Evolutionary conservation across 805 yeast species (phyloP).

Genomic region (Blastobotrys robertii): DNA sequence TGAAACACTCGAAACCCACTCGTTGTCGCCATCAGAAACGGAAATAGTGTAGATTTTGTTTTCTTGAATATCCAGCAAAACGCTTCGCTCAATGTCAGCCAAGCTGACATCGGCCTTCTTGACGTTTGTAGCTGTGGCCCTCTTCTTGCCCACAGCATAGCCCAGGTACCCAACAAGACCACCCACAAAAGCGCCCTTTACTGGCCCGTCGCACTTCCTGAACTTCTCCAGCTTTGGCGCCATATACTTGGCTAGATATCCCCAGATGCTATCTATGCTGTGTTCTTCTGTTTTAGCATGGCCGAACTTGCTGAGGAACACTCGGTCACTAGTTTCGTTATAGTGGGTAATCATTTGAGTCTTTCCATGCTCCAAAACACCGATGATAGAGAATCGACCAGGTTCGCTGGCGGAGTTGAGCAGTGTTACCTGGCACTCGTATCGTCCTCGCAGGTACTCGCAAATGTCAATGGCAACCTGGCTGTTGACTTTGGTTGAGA

Average conservation of each 20-base stretch:
- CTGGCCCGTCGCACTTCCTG: not conserved
- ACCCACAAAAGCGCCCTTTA: slow-evolving; percentile 50
- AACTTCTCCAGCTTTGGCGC: slow-evolving; percentile 21
- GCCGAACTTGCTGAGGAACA: slow-evolving; percentile 11
- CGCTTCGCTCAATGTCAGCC: slow-evolving; percentile 56
- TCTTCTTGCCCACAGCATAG: slow-evolving; percentile 60
- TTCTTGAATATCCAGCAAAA: slow-evolving; percentile 43
- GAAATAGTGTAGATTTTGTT: slow-evolving; percentile 44
- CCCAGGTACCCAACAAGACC: slow-evolving; percentile 82
- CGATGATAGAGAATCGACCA: slow-evolving; percentile 83
- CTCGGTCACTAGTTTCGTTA: slow-evolving; percentile 4
- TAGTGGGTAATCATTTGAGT: slow-evolving; percentile 15
- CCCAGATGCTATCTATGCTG: slow-evolving; percentile 34
- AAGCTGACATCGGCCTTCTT: slow-evolving; percentile 55
- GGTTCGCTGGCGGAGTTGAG: slow-evolving; percentile 75
- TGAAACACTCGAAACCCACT: slow-evolving; percentile 16
- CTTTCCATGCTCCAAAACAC: slow-evolving; percentile 31
- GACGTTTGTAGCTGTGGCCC: not conserved
- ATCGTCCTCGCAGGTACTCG: slow-evolving; percentile 4
- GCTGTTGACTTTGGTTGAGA: not conserved
- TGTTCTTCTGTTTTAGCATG: not conserved
- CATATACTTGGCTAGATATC: slow-evolving; percentile 42
- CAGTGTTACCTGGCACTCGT: slow-evolving; percentile 41
- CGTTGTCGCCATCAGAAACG: slow-evolving; percentile 32
- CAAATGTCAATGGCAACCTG: slow-evolving; percentile 7